Evolutionary conservation across 2,329 filamentous ascomycete genomes (phyloP).

Genomic region (Metarhizium guizhouense): DNA sequence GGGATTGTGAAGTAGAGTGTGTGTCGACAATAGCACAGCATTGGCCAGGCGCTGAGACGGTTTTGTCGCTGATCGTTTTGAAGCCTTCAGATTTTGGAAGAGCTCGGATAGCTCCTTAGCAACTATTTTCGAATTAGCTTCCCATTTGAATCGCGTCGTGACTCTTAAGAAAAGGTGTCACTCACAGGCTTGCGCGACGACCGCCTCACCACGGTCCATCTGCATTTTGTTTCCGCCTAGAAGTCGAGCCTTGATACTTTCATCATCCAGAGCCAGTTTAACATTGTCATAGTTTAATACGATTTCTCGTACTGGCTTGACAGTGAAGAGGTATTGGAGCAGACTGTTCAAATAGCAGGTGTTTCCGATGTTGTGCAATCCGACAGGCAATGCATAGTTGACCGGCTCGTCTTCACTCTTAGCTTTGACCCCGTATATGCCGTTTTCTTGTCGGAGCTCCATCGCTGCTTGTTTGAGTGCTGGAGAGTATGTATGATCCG

Average conservation of each 20-base stretch:
- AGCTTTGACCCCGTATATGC: constrained; percentile 7
- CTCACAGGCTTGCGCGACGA: constrained; percentile 65
- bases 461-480: constrained; percentile 16
- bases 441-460: constrained; percentile 13
- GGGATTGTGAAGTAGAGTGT: constrained; percentile 24
- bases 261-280: constrained; percentile 57
- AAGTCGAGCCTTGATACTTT: constrained; percentile 54
- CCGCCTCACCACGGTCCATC: constrained; percentile 48
- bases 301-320: constrained; percentile 71
- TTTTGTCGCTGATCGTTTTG: constrained; percentile 51
- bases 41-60: constrained; percentile 73
- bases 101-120: constrained; percentile 62
- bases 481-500: constrained; percentile 17
- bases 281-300: constrained; percentile 67
- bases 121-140: constrained; percentile 40
- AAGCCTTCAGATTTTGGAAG: constrained; percentile 61
- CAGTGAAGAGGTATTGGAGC: constrained; percentile 88
- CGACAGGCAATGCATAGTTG: constrained; percentile 61
- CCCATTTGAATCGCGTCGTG: constrained; percentile 4
- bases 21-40: constrained; percentile 58
- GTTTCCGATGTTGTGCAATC: constrained; percentile 88
- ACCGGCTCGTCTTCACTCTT: constrained; percentile 9
- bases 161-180: constrained; percentile 11
- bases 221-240: constrained; percentile 59
- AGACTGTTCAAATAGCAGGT: constrained; percentile 98